Evolutionary conservation across 2,329 filamentous ascomycete species (phyloP).

Genomic region (Epichloe hybrida): DNA sequence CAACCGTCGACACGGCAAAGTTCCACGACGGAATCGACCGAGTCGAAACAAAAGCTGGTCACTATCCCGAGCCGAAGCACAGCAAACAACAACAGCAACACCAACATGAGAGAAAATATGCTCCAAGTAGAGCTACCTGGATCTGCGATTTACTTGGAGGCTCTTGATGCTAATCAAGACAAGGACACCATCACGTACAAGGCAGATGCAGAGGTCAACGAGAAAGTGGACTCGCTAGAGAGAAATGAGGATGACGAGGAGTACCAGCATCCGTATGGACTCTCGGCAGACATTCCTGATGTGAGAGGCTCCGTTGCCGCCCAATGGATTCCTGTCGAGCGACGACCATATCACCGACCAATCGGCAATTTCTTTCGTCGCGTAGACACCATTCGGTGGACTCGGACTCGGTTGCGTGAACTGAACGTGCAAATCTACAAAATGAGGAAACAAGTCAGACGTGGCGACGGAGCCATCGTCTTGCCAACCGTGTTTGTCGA

Average conservation of each 20-base stretch:
- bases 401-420: slow-evolving; percentile 39
- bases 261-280: slow-evolving; percentile 25
- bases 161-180: neutral
- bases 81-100: neutral
- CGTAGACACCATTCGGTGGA: slow-evolving; percentile 91
- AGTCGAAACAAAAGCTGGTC: slow-evolving; percentile 4
- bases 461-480: slow-evolving; percentile 52
- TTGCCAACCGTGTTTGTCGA: slow-evolving; percentile 81
- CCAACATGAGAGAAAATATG: neutral
- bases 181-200: neutral
- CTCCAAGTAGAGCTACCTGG: slow-evolving; percentile 6
- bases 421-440: slow-evolving; percentile 36
- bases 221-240: neutral
- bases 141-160: slow-evolving; percentile 1
- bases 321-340: slow-evolving; percentile 59
- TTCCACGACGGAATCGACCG: neutral
- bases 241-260: slow-evolving; percentile 15
- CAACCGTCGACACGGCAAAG: neutral
- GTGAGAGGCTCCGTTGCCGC: slow-evolving; percentile 44
- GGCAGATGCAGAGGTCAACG: neutral
- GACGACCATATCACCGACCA: slow-evolving; percentile 59
- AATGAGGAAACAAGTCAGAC: slow-evolving; percentile 59
- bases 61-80: slow-evolving; percentile 1
- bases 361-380: slow-evolving; percentile 66
- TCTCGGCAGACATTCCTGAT: slow-evolving; percentile 22